These are phyloP conservation scores for Hypoxylon sp. DNA, from an alignment of 2,329 filamentous ascomycete genomes.

Conservation along the genomic window DNA sequence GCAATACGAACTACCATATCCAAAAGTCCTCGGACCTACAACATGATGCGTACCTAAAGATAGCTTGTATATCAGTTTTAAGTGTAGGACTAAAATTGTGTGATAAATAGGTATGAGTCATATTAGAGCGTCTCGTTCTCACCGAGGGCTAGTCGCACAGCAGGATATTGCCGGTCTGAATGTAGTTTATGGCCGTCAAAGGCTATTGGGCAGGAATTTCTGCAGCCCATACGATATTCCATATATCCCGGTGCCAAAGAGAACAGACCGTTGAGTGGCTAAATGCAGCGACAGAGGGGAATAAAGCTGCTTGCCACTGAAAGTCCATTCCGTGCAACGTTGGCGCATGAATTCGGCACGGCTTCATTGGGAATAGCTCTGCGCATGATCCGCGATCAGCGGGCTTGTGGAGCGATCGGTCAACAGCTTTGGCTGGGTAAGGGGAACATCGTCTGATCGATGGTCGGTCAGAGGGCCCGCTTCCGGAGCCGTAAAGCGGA, in stretches of 20 bases:
- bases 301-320: background rate
- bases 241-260: too few species aligned
- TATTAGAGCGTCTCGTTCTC: background rate
- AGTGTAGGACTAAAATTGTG: background rate
- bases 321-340: background rate
- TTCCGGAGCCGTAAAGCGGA: slow-evolving; percentile 13
- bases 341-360: background rate
- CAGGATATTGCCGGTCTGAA: too few species aligned
- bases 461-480: slow-evolving; percentile 11
- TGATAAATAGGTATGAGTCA: background rate
- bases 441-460: slow-evolving; percentile 8
- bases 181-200: too few species aligned
- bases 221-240: too few species aligned
- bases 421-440: slow-evolving; percentile 6
- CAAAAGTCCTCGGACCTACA: background rate
- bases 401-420: slow-evolving; percentile 2
- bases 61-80: background rate
- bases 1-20: background rate
- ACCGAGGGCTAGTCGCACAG: too few species aligned
- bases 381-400: slow-evolving; percentile 2
- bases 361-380: slow-evolving; percentile 13
- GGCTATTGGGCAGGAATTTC: too few species aligned
- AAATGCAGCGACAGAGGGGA: background rate
- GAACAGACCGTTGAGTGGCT: too few species aligned
- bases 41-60: too few species aligned